Evolutionary conservation across 352 stramenopile genomes (phyloP), one percentile per base, ranked within the genome.

Genomic region (Globisporangium barbulae): DNA sequence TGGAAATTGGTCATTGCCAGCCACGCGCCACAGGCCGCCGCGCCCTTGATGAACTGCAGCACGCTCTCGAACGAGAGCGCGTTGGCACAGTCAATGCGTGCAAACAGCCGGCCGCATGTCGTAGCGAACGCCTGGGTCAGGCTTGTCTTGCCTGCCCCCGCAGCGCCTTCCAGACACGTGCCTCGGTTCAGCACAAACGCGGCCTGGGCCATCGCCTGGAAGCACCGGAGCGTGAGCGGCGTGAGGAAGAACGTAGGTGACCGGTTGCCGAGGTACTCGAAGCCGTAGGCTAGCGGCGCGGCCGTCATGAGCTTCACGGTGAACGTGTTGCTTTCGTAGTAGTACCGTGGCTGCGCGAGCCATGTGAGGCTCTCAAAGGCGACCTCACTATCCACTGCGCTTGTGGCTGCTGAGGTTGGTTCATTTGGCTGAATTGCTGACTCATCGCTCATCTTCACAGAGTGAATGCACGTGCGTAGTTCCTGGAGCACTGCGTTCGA

Each of bases 221-320:
- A 89, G 37, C 81, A 92, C 6, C 83, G 72, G 12, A 92, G 59
- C 5, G 81, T 90, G 12, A 92, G 57, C 2, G 83, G 81, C 2
- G 73, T 82, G 19, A 88, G 53, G 30, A 83, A 64, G n/a, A 89
- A 63, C 8, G 69, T 48, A 8, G 64, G 42, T 2, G 72, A 65
- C 21, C 63, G 59, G 62, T 90, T 92, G 3, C 83, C 85, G 2
- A 79, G 54, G 42, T 92, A 94, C 60, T 94, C 85, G 37, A 90
- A 84, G 0, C 85, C 85, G 33, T 92, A 92, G 10, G 69, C 57
- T 25, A 93, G 59, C 30, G 68, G 63, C 0, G 76, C 58, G 4
- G 77, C 78, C 7, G 76, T 79, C 58, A 89, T 53, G 35, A 94
- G 17, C 21, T 76, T 77, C 10, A 93, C 53, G 31, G 67, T 74